These are phyloP conservation scores for Microsporum ferrugineum DNA, from an alignment of 2,329 filamentous ascomycete species.

Conservation along the genomic window DNA sequence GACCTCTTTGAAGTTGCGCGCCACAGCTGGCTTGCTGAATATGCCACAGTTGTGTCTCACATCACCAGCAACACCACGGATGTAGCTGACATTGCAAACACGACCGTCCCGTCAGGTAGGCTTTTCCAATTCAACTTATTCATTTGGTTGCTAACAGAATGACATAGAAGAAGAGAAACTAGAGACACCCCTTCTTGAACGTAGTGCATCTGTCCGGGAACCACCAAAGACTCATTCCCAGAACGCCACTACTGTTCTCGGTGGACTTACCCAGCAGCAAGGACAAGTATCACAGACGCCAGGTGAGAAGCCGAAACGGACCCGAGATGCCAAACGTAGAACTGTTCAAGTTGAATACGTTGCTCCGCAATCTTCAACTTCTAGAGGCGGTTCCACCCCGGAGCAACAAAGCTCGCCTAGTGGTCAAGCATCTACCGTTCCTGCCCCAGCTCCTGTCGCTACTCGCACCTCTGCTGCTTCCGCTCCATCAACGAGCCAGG, in stretches of 20 bases:
- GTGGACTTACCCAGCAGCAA: slow-evolving; percentile 59
- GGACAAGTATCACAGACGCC: slow-evolving; percentile 59
- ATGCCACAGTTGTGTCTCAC: slow-evolving; percentile 89
- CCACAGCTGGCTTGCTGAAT: slow-evolving; percentile 96
- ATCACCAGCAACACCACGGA: slow-evolving; percentile 93
- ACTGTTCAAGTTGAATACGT: slow-evolving; percentile 98
- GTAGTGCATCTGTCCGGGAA: slow-evolving; percentile 88
- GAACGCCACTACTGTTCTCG: slow-evolving; percentile 26
- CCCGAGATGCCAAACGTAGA: slow-evolving; percentile 71
- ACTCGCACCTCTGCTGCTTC: neutral
- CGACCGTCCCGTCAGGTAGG: slow-evolving; percentile 53
- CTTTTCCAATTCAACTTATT: neutral
- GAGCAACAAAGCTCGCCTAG: neutral
- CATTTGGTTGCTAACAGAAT: neutral
- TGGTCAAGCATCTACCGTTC: neutral
- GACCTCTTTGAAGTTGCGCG: slow-evolving; percentile 95
- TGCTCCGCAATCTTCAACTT: slow-evolving; percentile 74
- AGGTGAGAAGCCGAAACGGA: slow-evolving; percentile 33
- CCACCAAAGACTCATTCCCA: slow-evolving; percentile 51
- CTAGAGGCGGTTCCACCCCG: slow-evolving; percentile 49
- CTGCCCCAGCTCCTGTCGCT: neutral
- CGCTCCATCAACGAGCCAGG: neutral
- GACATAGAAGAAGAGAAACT: slow-evolving; percentile 37
- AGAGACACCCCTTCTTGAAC: slow-evolving; percentile 55
- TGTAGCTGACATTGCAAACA: slow-evolving; percentile 70